Evolutionary conservation across 345 rosid genomes (phyloP).

Genomic region (Eucalyptus curtisii): DNA sequence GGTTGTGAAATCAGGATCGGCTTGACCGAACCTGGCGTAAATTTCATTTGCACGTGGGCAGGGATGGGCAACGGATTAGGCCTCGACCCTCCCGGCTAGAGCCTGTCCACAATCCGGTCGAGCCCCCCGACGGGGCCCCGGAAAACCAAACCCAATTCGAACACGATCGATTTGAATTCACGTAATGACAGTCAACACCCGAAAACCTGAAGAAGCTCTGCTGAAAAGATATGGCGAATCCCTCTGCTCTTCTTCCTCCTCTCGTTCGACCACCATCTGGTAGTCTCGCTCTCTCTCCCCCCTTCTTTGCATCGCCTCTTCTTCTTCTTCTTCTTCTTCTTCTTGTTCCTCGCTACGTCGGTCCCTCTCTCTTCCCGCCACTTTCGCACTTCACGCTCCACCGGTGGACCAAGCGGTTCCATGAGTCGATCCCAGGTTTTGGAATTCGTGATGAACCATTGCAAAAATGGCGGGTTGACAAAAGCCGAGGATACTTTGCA

Average conservation of each 20-base stretch:
- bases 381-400: not conserved
- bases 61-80: too few species aligned
- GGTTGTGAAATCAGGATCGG: too few species aligned
- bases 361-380: not conserved
- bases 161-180: too few species aligned
- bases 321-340: not conserved
- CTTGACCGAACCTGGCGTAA: too few species aligned
- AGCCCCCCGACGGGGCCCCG: too few species aligned
- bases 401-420: not conserved
- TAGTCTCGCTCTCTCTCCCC: not conserved
- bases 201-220: too few species aligned
- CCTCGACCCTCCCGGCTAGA: too few species aligned
- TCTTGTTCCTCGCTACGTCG: not conserved
- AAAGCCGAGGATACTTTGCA: not conserved
- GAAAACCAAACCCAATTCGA: too few species aligned
- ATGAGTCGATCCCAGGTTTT: not conserved
- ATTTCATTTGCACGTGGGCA: too few species aligned
- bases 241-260: not conserved
- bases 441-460: not conserved
- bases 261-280: not conserved
- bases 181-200: too few species aligned
- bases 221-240: not conserved
- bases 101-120: too few species aligned
- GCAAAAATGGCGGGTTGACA: not conserved
- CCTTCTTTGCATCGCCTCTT: not conserved